A percentile compares a stretch with the other conserved stretches of the same genome.
These are phyloP conservation scores for Picea mariana DNA, from an alignment of 83 land plant species.

Conservation along the genomic window DNA sequence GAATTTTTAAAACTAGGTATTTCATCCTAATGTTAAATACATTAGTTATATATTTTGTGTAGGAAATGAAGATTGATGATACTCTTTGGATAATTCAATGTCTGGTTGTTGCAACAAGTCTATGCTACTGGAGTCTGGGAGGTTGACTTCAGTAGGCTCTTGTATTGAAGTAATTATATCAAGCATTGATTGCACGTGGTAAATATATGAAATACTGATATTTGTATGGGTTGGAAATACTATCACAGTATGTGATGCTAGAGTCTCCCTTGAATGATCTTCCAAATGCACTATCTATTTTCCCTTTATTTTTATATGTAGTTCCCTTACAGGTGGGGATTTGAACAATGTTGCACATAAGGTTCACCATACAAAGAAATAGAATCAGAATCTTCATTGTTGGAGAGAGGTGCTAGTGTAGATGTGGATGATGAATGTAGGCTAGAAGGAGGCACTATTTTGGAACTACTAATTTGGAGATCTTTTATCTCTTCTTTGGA, in stretches of 20 bases:
- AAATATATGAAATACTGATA: conserved; percentile 17
- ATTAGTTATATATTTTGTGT: neutral
- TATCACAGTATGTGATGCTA: conserved; percentile 52
- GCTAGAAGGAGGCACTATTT: no score
- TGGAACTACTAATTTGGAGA: no score
- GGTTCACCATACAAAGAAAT: no score
- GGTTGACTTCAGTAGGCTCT: conserved; percentile 25
- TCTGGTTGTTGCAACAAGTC: conserved; percentile 17
- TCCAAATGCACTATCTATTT: conserved; percentile 20
- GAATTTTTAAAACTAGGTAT: neutral
- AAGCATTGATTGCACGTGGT: conserved; percentile 23
- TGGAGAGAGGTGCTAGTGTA: no score
- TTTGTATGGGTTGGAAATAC: conserved; percentile 30
- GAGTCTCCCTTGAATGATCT: conserved; percentile 31
- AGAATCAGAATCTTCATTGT: no score
- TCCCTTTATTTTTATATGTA: no score
- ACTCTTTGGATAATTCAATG: conserved; percentile 13
- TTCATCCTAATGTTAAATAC: conserved; percentile 12
- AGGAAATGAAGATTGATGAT: conserved; percentile 10
- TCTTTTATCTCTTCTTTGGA: no score
- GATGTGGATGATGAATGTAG: no score
- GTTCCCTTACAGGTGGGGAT: no score
- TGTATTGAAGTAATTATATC: conserved; percentile 43
- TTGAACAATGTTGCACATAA: no score
- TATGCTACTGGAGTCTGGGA: conserved; percentile 23